These are phyloP conservation scores for Polymyxa betae DNA, from an alignment of 208 protist species.

Conservation along the genomic window DNA sequence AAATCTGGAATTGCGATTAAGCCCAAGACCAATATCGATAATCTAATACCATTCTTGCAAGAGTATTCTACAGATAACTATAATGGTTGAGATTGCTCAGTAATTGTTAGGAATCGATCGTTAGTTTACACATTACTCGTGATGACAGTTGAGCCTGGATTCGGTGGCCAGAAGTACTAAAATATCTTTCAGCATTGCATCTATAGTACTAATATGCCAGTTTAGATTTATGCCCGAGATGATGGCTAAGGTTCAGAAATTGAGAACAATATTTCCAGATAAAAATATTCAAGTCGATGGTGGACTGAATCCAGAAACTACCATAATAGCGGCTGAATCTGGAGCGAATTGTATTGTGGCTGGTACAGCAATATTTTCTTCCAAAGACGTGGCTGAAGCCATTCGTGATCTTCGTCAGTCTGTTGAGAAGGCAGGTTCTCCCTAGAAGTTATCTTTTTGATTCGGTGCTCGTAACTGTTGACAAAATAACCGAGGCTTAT, in stretches of 20 bases:
- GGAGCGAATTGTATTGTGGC: constrained; percentile 98
- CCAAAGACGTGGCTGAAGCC: constrained; percentile 25
- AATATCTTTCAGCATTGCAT: neutral
- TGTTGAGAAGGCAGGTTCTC: neutral
- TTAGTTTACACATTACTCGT: constrained; percentile 93
- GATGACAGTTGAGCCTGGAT: constrained; percentile 99
- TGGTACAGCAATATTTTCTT: constrained; percentile 93
- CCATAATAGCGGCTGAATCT: constrained; percentile 84
- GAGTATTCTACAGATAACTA: constrained; percentile 65
- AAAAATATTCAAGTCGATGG: constrained; percentile 98
- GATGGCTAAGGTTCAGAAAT: constrained; percentile 90
- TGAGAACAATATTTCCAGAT: constrained; percentile 79
- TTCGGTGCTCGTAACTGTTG: no score
- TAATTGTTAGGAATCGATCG: constrained; percentile 68
- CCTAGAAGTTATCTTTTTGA: no score
- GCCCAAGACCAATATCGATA: constrained; percentile 69
- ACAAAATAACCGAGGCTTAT: neutral
- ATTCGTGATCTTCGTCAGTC: constrained; percentile 14
- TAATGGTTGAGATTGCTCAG: neutral
- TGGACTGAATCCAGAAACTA: constrained; percentile 88
- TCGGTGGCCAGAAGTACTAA: constrained; percentile 90
- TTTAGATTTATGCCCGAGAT: constrained; percentile 91
- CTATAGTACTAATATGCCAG: neutral
- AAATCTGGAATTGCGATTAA: constrained; percentile 94
- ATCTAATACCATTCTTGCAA: constrained; percentile 80